Evolutionary conservation across 1,284 basidiomycete species (phyloP).

Genomic region (Retiboletus flavoniger): DNA sequence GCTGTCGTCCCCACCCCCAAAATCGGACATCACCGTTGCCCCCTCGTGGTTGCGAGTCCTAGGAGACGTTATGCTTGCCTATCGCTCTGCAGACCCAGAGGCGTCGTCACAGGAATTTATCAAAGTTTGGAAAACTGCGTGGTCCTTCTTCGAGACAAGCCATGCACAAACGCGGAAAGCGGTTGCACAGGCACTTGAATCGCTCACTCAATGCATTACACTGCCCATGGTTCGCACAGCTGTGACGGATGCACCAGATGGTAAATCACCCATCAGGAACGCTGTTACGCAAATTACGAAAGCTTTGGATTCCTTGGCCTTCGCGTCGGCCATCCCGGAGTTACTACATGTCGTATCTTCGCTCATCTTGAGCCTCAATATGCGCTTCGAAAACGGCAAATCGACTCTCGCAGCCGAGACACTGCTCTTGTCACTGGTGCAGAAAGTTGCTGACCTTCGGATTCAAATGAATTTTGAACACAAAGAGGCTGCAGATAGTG

Average conservation of each 20-base stretch:
- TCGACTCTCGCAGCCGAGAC: slow-evolving; percentile 65
- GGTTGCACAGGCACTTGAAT: slow-evolving; percentile 61
- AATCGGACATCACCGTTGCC: slow-evolving; percentile 57
- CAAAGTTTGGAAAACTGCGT: slow-evolving; percentile 75
- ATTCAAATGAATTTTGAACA: slow-evolving; percentile 84
- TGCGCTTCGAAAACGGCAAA: slow-evolving; percentile 37
- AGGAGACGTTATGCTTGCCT: slow-evolving; percentile 67
- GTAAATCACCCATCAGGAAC: slow-evolving; percentile 56
- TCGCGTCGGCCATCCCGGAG: slow-evolving; percentile 70
- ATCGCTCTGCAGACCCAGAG: slow-evolving; percentile 47
- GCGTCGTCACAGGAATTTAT: slow-evolving; percentile 54
- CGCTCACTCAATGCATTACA: slow-evolving; percentile 70
- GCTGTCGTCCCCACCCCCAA: slow-evolving; percentile 70
- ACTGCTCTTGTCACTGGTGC: slow-evolving; percentile 74
- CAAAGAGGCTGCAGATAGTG: slow-evolving; percentile 84
- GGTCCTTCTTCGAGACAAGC: slow-evolving; percentile 69
- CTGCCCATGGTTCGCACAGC: slow-evolving; percentile 58
- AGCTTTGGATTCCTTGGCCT: slow-evolving; percentile 69
- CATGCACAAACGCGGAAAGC: slow-evolving; percentile 59
- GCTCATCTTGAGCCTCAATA: slow-evolving; percentile 48
- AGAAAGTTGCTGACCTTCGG: slow-evolving; percentile 74
- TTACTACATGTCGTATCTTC: slow-evolving; percentile 63
- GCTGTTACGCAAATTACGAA: slow-evolving; percentile 64
- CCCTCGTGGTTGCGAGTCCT: slow-evolving; percentile 76
- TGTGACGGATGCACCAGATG: slow-evolving; percentile 40